Evolutionary conservation across 2,329 filamentous ascomycete genomes (phyloP).

Genomic region (Sarocladium strictum): DNA sequence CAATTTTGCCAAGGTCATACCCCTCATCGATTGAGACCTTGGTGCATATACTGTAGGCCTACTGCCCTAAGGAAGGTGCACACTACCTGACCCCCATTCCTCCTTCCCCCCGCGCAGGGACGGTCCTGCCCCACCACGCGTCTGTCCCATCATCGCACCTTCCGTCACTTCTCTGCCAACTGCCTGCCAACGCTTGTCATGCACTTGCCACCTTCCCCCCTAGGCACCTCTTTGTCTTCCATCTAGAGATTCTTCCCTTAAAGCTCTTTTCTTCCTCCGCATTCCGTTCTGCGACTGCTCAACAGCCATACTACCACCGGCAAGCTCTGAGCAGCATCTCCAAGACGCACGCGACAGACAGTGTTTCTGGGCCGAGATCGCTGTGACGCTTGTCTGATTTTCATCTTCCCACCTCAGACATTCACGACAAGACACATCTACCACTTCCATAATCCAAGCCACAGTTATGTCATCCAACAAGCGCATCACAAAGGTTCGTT

Average conservation of each 20-base stretch:
- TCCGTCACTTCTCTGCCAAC: neutral
- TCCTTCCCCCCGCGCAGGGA: neutral
- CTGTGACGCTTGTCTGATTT: neutral
- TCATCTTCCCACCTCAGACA: no score
- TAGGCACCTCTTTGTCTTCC: neutral
- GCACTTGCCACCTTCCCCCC: neutral
- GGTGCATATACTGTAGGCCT: neutral
- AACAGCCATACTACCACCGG: no score
- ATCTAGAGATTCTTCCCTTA: no score
- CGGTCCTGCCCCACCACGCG: slow-evolving; percentile 1
- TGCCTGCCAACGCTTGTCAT: neutral
- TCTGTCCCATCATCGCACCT: neutral
- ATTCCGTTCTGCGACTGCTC: no score
- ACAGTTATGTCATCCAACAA: slow-evolving; percentile 31
- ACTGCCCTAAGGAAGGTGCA: neutral
- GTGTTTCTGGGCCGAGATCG: neutral
- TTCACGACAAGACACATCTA: no score
- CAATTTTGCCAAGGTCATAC: no score
- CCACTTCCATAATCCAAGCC: neutral
- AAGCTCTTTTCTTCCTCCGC: no score
- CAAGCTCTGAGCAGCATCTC: no score
- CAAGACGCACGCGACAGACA: neutral
- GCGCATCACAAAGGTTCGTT: slow-evolving; percentile 37
- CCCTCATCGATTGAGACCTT: no score
- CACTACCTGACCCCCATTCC: neutral